Conservation (phyloP, 257 asterid species). For the Solanum tarapatanum region DNA sequence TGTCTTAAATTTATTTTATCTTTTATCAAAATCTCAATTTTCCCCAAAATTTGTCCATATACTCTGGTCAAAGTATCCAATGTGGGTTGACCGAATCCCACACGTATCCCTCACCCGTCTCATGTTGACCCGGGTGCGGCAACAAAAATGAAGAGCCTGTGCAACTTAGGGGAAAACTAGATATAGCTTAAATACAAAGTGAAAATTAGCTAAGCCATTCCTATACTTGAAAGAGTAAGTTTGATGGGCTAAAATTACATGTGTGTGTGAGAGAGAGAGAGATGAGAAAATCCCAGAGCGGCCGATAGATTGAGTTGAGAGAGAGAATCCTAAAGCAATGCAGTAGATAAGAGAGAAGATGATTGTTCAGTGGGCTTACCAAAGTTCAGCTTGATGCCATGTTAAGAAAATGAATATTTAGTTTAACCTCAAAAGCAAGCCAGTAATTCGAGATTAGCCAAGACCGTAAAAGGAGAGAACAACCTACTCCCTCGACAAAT, state of each 20-base stretch:
- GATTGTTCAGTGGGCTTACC: not conserved
- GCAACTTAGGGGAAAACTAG: not conserved
- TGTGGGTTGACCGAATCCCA: not conserved
- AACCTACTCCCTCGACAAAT: not conserved
- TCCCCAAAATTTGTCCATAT: not conserved
- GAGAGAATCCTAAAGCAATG: not conserved
- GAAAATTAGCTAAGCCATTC: not conserved
- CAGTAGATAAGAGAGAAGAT: not conserved
- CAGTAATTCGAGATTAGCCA: not conserved
- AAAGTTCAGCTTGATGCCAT: not conserved
- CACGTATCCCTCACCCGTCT: not conserved
- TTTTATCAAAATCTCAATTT: too few relatives aligned
- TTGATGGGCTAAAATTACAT: not conserved
- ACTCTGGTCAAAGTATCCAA: not conserved
- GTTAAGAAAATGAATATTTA: not conserved
- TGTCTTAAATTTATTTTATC: not conserved
- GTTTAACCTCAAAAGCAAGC: not conserved
- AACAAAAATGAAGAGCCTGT: not conserved
- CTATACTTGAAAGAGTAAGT: not conserved
- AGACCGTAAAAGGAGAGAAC: not conserved
- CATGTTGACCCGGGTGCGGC: not conserved
- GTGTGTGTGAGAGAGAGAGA: not conserved
- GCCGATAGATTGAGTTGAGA: not conserved
- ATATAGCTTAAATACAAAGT: not conserved
- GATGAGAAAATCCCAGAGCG: not conserved